phyloP scores from a whole-genome alignment of 371 early-diverging fungal species.

The Cokeromyces recurvatus region DNA sequence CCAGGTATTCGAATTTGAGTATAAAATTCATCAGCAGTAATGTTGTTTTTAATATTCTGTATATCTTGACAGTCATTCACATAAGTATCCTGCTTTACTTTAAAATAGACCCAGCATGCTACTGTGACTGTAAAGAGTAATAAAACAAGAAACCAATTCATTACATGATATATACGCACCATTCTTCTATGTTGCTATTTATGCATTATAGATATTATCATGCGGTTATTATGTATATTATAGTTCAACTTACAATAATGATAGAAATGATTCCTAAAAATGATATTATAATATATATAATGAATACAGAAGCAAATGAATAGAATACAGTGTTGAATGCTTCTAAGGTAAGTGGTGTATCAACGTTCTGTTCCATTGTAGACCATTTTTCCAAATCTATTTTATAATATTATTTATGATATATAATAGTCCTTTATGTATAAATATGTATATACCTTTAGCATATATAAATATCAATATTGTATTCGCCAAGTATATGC shows the following conservation, averaged over 20 bases:
- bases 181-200: constrained; percentile 25
- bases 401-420: neutral
- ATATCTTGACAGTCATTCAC: constrained; percentile 31
- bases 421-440: no score
- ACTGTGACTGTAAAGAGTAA: constrained; percentile 22
- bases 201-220: neutral
- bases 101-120: constrained; percentile 33
- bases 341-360: constrained; percentile 18
- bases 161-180: constrained; percentile 29
- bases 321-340: constrained; percentile 25
- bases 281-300: constrained; percentile 17
- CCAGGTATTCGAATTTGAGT: constrained; percentile 23
- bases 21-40: constrained; percentile 12
- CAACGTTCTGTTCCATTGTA: constrained; percentile 15
- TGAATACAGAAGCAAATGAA: constrained; percentile 14
- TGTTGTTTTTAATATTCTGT: constrained; percentile 12
- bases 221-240: neutral
- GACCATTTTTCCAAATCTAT: constrained; percentile 22
- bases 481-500: constrained; percentile 10
- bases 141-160: constrained; percentile 39
- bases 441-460: constrained; percentile 17
- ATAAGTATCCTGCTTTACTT: constrained; percentile 27
- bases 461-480: constrained; percentile 14
- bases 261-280: constrained; percentile 16
- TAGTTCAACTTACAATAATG: constrained; percentile 11